A percentile compares a stretch with the other conserved stretches of the same genome.
Conservation (phyloP, 2,329 filamentous ascomycete species). For the Phialophora macrospora region DNA sequence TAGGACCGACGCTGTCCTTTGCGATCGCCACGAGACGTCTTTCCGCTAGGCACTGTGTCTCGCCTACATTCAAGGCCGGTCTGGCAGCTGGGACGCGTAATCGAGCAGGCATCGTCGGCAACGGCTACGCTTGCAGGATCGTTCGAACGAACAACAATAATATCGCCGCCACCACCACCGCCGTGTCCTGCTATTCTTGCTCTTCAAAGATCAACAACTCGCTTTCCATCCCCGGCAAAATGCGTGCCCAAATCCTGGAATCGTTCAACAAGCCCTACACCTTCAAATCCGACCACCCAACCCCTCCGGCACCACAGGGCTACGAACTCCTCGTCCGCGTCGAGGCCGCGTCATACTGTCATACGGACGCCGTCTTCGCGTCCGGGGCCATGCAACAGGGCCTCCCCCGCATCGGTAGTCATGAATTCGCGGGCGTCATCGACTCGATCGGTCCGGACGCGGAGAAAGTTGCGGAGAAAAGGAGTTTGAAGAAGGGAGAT, state of each 20-base stretch:
- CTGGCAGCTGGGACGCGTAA: neutral
- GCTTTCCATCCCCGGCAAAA: slow-evolving; percentile 27
- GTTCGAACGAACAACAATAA: neutral
- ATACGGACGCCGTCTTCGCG: slow-evolving; percentile 50
- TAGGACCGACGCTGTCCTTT: neutral
- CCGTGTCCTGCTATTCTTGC: neutral
- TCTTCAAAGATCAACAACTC: neutral
- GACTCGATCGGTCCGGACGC: slow-evolving; percentile 39
- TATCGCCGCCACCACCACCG: neutral
- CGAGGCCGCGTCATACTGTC: slow-evolving; percentile 55
- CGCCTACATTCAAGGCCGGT: neutral
- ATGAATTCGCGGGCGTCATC: slow-evolving; percentile 54
- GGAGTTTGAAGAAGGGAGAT: slow-evolving; percentile 22
- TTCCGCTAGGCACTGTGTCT: neutral
- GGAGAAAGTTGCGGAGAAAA: slow-evolving; percentile 17
- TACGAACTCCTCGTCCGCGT: slow-evolving; percentile 54
- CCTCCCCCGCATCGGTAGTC: slow-evolving; percentile 52
- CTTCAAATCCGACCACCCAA: slow-evolving; percentile 41
- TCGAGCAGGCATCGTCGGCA: neutral
- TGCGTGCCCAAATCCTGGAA: slow-evolving; percentile 38
- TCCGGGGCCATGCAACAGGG: slow-evolving; percentile 45
- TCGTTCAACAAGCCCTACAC: slow-evolving; percentile 38
- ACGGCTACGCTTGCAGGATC: neutral
- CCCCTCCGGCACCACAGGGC: slow-evolving; percentile 45
- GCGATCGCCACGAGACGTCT: neutral